Conservation (phyloP, 306 rosid species). For the Quercus dentata region DNA sequence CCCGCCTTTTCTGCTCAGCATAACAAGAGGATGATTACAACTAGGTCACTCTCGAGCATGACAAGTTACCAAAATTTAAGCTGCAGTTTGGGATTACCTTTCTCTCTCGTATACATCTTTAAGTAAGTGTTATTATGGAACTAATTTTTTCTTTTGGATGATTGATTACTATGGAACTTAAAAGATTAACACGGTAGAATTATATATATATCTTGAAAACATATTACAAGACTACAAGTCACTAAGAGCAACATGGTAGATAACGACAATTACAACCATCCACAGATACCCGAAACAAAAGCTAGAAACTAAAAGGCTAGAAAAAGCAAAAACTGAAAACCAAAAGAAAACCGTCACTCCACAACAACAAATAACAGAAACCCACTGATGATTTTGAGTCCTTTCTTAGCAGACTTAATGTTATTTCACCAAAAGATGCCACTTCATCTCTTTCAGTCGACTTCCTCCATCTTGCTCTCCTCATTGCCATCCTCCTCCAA, state of each 20-base stretch:
- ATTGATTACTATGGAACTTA: no score
- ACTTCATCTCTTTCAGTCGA: background rate
- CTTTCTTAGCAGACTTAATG: background rate
- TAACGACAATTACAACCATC: background rate
- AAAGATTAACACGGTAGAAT: no score
- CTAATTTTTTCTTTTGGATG: no score
- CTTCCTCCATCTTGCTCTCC: constrained; percentile 23
- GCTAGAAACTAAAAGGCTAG: background rate
- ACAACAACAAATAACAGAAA: background rate
- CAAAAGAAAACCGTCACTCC: background rate
- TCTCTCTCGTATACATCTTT: no score
- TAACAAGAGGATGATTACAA: no score
- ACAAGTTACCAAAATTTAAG: no score
- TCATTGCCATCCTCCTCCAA: constrained; percentile 10
- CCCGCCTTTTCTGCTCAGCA: no score
- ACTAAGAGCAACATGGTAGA: background rate
- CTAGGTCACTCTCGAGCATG: no score
- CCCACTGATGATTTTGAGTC: background rate
- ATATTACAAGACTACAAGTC: no score
- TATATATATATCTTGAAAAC: no score
- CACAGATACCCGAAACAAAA: background rate
- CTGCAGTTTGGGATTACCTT: no score
- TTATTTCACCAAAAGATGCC: background rate
- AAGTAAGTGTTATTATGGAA: no score
- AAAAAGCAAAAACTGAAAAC: background rate